Base-by-base conservation (phyloP, 306 rosid species). In the Begonia fuchsioides region DNA sequence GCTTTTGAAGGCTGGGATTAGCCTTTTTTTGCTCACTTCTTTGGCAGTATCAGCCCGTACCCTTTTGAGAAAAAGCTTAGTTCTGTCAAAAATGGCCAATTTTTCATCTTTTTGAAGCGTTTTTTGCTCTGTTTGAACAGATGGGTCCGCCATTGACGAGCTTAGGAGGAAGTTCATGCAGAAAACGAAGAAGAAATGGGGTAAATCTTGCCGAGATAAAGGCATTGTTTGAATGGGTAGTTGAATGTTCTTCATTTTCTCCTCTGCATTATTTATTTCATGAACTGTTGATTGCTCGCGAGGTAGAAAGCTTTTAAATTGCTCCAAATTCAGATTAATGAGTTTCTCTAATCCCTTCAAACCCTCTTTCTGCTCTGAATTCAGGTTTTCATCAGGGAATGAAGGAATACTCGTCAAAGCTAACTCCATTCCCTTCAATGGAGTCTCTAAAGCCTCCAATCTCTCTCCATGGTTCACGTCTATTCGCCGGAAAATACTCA, bases 361-460 rank as follows among this genome's bases (percentile, higher is more conserved):
- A 32, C 62, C 77, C 43, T 56, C 61, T 69, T 50, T 68, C 18
- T 68, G 76, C 8, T 76, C 52, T 55, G 20, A 54, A 32, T 59
- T 43, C 3, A 66, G 38, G 41, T 19, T 54, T 40, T 17, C 55
- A 47, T 67, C 17, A n/a, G 84, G 87, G 59, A 70, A 76, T 18
- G 80, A 56, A 39, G 74, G 54, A 13, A 17, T 66, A 38, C 35
- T 53, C 8, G 26, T 55, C 15, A 85, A 57, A 54, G 82, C 87
- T 56, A 76, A 49, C 46, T 85, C 78, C 78, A 81, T 76, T 13
- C 93, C 93, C 61, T 59, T 71, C 0, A 78, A 53, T 39, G 58
- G 60, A 3, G 20, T 49, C 44, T 76, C 78, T 41, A 73, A 14
- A 14, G 63, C 80, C 51, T 69, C 51, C 63, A 73, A 64, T 55